Evolutionary conservation across 169 alveolate species (phyloP).

Genomic region (Eimeria sp.): DNA sequence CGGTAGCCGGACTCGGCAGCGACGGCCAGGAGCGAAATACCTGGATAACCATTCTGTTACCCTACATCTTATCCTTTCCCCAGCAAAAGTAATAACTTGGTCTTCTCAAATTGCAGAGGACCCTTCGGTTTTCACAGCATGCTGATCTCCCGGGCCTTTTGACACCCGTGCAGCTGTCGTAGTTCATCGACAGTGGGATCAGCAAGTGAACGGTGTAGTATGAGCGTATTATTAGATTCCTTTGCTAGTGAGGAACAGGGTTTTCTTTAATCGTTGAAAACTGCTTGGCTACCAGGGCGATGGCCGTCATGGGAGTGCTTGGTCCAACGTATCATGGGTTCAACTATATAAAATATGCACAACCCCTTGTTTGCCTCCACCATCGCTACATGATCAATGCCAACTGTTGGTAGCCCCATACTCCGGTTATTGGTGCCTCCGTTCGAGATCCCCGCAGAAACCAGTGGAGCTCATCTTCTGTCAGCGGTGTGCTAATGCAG

Average conservation of each 20-base stretch:
- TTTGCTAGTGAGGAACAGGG: neutral
- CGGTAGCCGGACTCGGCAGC: slow-evolving; percentile 30
- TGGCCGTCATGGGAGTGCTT: neutral
- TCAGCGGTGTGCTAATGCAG: neutral
- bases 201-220: neutral
- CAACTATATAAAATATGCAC: neutral
- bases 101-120: neutral
- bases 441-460: neutral
- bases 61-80: neutral
- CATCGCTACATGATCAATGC: neutral
- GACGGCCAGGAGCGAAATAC: neutral
- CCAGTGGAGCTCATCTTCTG: neutral
- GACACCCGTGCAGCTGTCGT: neutral
- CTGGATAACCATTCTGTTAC: neutral
- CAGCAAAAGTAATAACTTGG: neutral
- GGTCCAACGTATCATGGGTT: neutral
- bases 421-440: neutral
- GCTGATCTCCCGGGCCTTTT: neutral
- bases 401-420: neutral
- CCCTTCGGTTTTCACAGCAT: neutral
- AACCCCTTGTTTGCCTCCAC: neutral
- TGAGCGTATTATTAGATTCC: neutral
- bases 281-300: neutral
- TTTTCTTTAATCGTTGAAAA: neutral
- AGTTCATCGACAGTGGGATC: neutral